phyloP scores from a whole-genome alignment of 2,329 filamentous ascomycete genomes.

The Parafenestella ontariensis region DNA sequence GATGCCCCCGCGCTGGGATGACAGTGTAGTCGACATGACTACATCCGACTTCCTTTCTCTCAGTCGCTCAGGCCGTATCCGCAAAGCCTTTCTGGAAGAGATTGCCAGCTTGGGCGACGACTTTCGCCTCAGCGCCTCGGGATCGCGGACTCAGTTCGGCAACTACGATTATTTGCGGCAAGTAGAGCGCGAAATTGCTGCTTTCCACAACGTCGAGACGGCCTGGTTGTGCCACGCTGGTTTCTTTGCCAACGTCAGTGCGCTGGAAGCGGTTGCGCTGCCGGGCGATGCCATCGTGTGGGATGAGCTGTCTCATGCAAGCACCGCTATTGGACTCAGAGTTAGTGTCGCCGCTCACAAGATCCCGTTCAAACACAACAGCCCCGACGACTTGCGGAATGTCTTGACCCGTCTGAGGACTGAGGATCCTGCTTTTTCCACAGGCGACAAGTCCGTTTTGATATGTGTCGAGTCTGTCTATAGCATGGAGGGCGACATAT shows the following conservation, averaged over 20 bases:
- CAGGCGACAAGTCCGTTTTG: slow-evolving; percentile 40
- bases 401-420: slow-evolving; percentile 49
- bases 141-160: slow-evolving; percentile 67
- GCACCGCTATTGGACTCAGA: slow-evolving; percentile 76
- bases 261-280: slow-evolving; percentile 45
- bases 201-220: slow-evolving; percentile 62
- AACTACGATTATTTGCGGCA: slow-evolving; percentile 64
- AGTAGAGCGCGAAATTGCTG: slow-evolving; percentile 63
- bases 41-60: slow-evolving; percentile 68
- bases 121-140: slow-evolving; percentile 58
- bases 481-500: slow-evolving; percentile 82
- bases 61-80: slow-evolving; percentile 52
- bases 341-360: slow-evolving; percentile 61
- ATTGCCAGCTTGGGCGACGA: slow-evolving; percentile 35
- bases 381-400: slow-evolving; percentile 42
- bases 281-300: slow-evolving; percentile 76
- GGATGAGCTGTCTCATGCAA: slow-evolving; percentile 76
- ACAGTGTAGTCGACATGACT: too few relatives aligned
- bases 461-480: slow-evolving; percentile 56
- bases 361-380: slow-evolving; percentile 65
- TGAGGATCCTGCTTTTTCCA: slow-evolving; percentile 22
- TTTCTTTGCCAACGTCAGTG: slow-evolving; percentile 51
- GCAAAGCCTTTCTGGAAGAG: slow-evolving; percentile 56
- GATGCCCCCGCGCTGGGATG: too few relatives aligned
- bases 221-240: slow-evolving; percentile 64